Evolutionary conservation across 345 rosid species (phyloP).

Genomic region (rapeseed (Brassica napus)): DNA sequence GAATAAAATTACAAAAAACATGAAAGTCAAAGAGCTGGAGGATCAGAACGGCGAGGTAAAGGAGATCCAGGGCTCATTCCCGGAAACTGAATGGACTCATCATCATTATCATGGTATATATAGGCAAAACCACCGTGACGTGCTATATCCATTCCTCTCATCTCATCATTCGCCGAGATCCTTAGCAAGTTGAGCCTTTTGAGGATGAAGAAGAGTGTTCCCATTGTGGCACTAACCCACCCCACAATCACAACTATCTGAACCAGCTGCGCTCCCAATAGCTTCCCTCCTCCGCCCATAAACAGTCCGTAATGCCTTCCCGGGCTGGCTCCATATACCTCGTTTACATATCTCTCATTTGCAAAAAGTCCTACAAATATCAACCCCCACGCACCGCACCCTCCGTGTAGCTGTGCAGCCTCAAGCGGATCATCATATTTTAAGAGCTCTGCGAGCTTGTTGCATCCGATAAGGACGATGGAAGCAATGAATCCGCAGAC

Average conservation of each 20-base stretch:
- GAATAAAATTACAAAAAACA: not conserved
- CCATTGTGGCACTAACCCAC: conserved; percentile 91
- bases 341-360: conserved; percentile 47
- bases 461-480: conserved; percentile 66
- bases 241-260: conserved; percentile 68
- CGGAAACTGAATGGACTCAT: conserved; percentile 39
- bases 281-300: conserved; percentile 88
- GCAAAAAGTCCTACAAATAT: conserved; percentile 86
- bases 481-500: conserved; percentile 86
- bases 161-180: conserved; percentile 74
- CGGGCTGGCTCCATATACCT: conserved; percentile 50
- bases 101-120: conserved; percentile 68
- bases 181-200: conserved; percentile 59
- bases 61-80: conserved; percentile 48
- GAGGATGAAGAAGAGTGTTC: conserved; percentile 63
- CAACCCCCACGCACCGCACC: conserved; percentile 90
- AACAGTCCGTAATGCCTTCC: conserved; percentile 63
- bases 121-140: conserved; percentile 93
- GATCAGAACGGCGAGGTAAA: not conserved
- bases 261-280: conserved; percentile 76
- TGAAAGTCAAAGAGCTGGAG: conserved; percentile 1
- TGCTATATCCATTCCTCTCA: conserved; percentile 83
- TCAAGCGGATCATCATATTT: conserved; percentile 75
- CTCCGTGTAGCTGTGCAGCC: conserved; percentile 90
- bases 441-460: conserved; percentile 62